Conservation (phyloP, 2,329 filamentous ascomycete species). For the Davidsoniella neocaledoniae region DNA sequence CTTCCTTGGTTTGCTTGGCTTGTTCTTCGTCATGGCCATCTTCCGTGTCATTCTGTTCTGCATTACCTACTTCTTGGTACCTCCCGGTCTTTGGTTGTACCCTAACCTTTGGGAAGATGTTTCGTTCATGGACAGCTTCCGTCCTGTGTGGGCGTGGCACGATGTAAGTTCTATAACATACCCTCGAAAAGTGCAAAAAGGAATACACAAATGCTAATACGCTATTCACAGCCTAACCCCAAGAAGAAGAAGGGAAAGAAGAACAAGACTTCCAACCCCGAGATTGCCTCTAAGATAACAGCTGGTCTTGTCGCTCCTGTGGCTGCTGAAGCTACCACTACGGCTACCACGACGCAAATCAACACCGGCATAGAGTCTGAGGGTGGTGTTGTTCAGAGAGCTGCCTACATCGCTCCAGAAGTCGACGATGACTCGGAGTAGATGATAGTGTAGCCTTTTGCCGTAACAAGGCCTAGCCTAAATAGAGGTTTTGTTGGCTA, state of each 20-base stretch:
- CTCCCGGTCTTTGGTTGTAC: constrained; percentile 93
- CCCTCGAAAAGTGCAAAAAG: neutral
- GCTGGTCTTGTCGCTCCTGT: constrained; percentile 35
- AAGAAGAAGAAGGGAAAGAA: constrained; percentile 45
- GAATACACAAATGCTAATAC: constrained; percentile 14
- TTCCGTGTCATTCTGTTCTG: constrained; percentile 91
- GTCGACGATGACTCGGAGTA: constrained; percentile 38
- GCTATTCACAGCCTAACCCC: constrained; percentile 24
- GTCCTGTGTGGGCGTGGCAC: constrained; percentile 94
- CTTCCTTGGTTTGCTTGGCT: constrained; percentile 70
- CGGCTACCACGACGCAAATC: constrained; percentile 38
- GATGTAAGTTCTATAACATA: constrained; percentile 43
- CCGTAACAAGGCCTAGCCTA: too few species aligned
- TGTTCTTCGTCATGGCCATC: constrained; percentile 97
- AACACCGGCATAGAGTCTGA: constrained; percentile 19
- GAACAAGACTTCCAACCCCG: constrained; percentile 17
- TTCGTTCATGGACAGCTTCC: constrained; percentile 94
- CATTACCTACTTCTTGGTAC: constrained; percentile 66
- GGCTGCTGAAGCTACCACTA: constrained; percentile 38
- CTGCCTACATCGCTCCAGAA: constrained; percentile 30
- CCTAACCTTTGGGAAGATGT: constrained; percentile 98
- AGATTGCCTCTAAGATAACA: constrained; percentile 29
- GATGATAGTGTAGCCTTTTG: neutral
- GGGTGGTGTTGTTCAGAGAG: constrained; percentile 4
- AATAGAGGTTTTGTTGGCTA: neutral